Evolutionary conservation across 352 stramenopile species (phyloP).

Genomic region (Globisporangium alternatum): DNA sequence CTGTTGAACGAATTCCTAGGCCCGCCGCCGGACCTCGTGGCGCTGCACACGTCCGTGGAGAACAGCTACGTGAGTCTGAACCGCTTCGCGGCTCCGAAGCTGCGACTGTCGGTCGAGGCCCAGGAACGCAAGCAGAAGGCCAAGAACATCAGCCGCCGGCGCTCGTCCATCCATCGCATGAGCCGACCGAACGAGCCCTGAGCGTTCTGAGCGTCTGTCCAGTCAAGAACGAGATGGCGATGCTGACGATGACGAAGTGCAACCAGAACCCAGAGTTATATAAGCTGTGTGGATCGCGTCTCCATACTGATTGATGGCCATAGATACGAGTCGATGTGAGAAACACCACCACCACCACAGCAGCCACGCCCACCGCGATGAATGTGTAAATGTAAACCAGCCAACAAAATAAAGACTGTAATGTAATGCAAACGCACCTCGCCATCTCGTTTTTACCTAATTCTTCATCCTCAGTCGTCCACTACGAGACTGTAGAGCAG

Average conservation of each 20-base stretch:
- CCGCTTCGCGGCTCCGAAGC: constrained; percentile 64
- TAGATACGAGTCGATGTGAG: constrained; percentile 3
- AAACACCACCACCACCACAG: too few relatives aligned
- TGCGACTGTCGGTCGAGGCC: constrained; percentile 66
- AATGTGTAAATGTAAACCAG: too few relatives aligned
- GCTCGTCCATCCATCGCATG: constrained; percentile 29
- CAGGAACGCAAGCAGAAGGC: constrained; percentile 75
- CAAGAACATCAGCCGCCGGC: constrained; percentile 52
- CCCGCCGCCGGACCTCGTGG: constrained; percentile 54
- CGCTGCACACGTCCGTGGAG: constrained; percentile 50
- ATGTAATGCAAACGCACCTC: neutral
- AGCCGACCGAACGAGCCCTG: constrained; percentile 1
- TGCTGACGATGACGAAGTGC: neutral
- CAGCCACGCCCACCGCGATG: too few relatives aligned
- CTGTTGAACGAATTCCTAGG: constrained; percentile 73
- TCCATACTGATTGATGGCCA: constrained; percentile 3
- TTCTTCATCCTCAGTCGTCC: neutral
- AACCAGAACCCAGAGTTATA: constrained; percentile 8
- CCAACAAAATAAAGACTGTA: too few relatives aligned
- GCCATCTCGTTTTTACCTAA: neutral
- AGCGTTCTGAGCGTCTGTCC: neutral
- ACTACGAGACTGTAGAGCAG: constrained; percentile 3
- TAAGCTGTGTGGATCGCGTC: neutral
- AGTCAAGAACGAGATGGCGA: neutral
- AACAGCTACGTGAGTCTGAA: constrained; percentile 80